phyloP scores from a whole-genome alignment of 164 flowering plant genomes.

The Houttuynia cordata region DNA sequence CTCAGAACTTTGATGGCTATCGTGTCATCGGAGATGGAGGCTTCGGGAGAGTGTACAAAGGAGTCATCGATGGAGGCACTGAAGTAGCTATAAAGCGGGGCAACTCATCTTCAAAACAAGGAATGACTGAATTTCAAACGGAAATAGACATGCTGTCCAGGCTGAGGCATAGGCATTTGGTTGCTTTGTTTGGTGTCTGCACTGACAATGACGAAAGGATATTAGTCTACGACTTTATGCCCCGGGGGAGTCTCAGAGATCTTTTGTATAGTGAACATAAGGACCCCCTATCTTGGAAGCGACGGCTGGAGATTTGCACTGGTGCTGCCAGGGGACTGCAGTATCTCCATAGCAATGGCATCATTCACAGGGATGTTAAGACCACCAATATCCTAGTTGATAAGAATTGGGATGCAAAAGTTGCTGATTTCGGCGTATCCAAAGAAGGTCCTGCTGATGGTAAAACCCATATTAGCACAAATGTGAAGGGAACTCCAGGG shows the following conservation, averaged over 20 bases:
- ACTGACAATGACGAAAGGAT: conserved; percentile 7
- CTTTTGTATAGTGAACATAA: conserved; percentile 7
- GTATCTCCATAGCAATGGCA: conserved; percentile 5
- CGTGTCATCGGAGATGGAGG: conserved; percentile 45
- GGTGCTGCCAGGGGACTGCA: conserved; percentile 2
- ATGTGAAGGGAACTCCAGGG: not conserved
- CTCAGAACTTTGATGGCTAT: not conserved
- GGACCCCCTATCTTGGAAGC: conserved; percentile 6
- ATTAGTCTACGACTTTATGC: conserved; percentile 13
- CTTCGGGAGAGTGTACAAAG: conserved; percentile 49
- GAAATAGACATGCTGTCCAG: conserved; percentile 16
- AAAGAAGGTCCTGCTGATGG: not conserved
- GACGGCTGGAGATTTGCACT: conserved; percentile 3
- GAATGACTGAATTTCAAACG: conserved; percentile 42
- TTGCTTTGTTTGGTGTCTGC: conserved; percentile 4
- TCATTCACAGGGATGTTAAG: conserved; percentile 1
- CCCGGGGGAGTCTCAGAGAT: conserved; percentile 11
- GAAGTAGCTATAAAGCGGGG: conserved; percentile 52
- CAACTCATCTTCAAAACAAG: conserved; percentile 50
- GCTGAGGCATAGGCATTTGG: conserved; percentile 6
- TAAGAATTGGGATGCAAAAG: not conserved
- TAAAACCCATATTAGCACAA: not conserved
- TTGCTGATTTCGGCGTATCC: not conserved
- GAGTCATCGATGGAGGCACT: conserved; percentile 25
- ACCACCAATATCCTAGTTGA: not conserved